Evolutionary conservation across 108 stramenopile genomes (phyloP).

Genomic region (Ochromonas danica): DNA sequence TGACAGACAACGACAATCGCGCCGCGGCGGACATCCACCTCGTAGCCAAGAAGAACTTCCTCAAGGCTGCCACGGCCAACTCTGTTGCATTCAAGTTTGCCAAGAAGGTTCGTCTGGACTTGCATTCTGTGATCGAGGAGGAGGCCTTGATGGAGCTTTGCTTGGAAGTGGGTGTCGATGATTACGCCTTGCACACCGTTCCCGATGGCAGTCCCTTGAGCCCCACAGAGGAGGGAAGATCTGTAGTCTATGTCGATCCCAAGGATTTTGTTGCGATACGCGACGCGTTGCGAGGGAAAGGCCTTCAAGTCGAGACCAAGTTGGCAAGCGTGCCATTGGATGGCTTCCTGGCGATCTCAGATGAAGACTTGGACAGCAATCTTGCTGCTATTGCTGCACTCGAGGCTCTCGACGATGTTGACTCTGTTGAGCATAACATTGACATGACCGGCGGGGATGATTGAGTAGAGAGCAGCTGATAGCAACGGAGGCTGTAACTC

Average conservation of each 20-base stretch:
- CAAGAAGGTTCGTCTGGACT: conserved; percentile 68
- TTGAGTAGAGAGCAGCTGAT: not conserved
- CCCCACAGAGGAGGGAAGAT: conserved; percentile 40
- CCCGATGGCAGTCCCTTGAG: conserved; percentile 37
- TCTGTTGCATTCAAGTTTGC: conserved; percentile 47
- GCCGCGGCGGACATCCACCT: conserved; percentile 72
- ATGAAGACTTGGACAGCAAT: conserved; percentile 90
- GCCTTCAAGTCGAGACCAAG: conserved; percentile 57
- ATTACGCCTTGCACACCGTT: conserved; percentile 59
- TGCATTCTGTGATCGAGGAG: conserved; percentile 62
- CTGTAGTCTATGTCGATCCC: conserved; percentile 8
- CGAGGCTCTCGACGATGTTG: conserved; percentile 91
- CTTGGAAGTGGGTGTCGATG: conserved; percentile 77
- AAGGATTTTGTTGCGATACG: conserved; percentile 26
- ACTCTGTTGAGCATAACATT: conserved; percentile 94
- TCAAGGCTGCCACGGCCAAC: conserved; percentile 46
- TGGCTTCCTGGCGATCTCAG: conserved; percentile 74
- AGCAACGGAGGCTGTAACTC: no score
- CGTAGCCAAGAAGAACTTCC: conserved; percentile 61
- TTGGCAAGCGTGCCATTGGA: conserved; percentile 69
- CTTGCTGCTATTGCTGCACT: conserved; percentile 85
- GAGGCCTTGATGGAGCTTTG: conserved; percentile 69
- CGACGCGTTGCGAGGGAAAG: not conserved
- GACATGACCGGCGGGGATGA: conserved; percentile 34
- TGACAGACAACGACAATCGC: conserved; percentile 78